Evolutionary conservation across 2,329 filamentous ascomycete genomes (phyloP), one percentile per base, ranked within the genome.

Genomic region (Aureobasidium sp.): DNA sequence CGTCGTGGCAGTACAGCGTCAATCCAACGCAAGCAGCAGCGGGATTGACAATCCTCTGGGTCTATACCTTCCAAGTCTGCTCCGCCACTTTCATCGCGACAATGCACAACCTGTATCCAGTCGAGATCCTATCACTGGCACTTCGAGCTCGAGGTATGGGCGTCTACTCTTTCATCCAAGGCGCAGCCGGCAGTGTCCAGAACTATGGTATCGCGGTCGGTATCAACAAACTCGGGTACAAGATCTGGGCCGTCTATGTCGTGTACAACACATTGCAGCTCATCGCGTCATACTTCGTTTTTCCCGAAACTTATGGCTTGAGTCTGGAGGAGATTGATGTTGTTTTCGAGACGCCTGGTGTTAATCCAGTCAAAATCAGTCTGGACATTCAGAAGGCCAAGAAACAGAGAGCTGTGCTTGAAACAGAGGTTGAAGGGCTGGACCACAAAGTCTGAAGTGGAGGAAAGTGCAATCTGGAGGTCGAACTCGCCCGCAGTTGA

Each of bases 251-350:
- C 53, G 72, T 81, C 27, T 81, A 80, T 60, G 77, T 80, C 42
- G 74, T 70, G 29, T 80, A 80, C 66, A 81, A 80, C 66, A 67
- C 68, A 3, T 49, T 77, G n/a, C 78, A 79, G 66, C 68, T 81
- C n/a, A 65, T 75, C 3, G 65, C 75, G 8, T 73, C 73, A 0
- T 82, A 78, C 64, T 80, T 80, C 57, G 71, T 79, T 62, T 82
- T 82, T 66, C 79, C 79, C 0, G 80, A 81, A 67, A 81, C 79
- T 11, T 75, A 75, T 46, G 73, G 73, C 21, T 67, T 80, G 37
- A 76, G 73, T 23, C 71, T 83, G 45, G 81, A 84, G 67, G 80
- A 84, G 69, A 83, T 83, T 54, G 80, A 83, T 64, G 78, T 77
- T 45, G 81, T 84, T 60, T 84, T 85, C 61, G 81, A 77, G 64